Conservation (phyloP, 441 rosid genomes). For the Melianthus villosus region DNA sequence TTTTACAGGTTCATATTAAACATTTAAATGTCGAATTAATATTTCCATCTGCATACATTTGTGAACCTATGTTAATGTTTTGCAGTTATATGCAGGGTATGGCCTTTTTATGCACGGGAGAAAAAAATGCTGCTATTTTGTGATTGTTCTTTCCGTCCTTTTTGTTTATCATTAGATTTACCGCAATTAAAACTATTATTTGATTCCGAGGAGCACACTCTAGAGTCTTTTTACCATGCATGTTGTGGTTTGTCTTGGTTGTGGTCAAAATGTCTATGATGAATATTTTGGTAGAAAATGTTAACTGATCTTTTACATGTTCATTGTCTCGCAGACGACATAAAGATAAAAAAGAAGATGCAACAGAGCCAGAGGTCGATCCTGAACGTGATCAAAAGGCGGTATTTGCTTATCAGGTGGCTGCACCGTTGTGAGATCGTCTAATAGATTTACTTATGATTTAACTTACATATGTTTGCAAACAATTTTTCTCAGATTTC, state of each 20-base stretch:
- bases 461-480: conserved; percentile 5
- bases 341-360: conserved; percentile 74
- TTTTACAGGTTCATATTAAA: conserved; percentile 24
- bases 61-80: conserved; percentile 35
- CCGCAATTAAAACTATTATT: not conserved
- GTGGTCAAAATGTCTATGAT: not conserved
- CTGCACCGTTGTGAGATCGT: too few relatives aligned
- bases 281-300: not conserved
- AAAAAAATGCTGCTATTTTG: conserved; percentile 31
- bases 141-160: conserved; percentile 14
- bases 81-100: conserved; percentile 76
- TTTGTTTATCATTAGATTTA: conserved; percentile 2
- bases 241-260: conserved; percentile 2
- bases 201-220: conserved; percentile 4
- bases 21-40: conserved; percentile 19
- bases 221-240: not conserved
- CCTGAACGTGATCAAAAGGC: conserved; percentile 99
- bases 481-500: conserved; percentile 35
- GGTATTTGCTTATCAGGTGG: conserved; percentile 94
- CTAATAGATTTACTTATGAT: not conserved
- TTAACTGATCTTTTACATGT: conserved; percentile 11
- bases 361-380: conserved; percentile 77
- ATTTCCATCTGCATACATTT: conserved; percentile 22
- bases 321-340: conserved; percentile 41
- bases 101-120: conserved; percentile 41